Evolutionary conservation across 495 filamentous ascomycete species (phyloP), one percentile per base, ranked within the genome.

Genomic region (Pyrenopolyporus hunteri): DNA sequence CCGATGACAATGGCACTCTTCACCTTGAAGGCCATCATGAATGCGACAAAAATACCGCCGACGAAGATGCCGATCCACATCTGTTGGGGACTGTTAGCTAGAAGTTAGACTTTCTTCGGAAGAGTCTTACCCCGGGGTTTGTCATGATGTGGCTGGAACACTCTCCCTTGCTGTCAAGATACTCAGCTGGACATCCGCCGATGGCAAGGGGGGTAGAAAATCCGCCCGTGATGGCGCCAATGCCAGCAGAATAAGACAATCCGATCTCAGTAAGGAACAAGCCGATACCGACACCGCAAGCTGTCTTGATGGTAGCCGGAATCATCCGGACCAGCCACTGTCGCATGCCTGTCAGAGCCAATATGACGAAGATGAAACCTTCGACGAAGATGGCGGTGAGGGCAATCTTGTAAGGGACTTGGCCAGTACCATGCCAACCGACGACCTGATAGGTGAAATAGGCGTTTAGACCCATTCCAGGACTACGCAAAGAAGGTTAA

Each of bases 391-490:
- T 88, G 4, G 90, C 90, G n/a, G 87, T 91, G 39, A 92, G 78
- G 8, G 90, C 90, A 3, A 90, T 73, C 11, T 75, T 72, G 65
- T 91, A 93, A 0, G 86, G 79, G 37, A 93, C 81, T 37, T 82
- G 67, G 2, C 89, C 89, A 0, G 72, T 74, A 6, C 89, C 90
- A 57, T 89, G 87, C 55, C 78, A 80, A 11, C 90, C 90, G 20
- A 93, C 89, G 22, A 93, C 90, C 48, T 90, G 89, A 70, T 88
- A 93, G n/a, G 90, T 86, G 61, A 93, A 93, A 66, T 92, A 93
- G 2, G 89, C 89, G 64, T 93, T 93, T 36, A 91, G 73, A 16
- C 88, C 88, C 90, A 93, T 92, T 10, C 90, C 90, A 14, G 90
- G 90, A 47, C 81, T 83, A n/a, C n/a, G n/a, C 52, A 20, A 45